Base-by-base conservation (phyloP, 805 yeast species). In the Suhomyces sp. region DNA sequence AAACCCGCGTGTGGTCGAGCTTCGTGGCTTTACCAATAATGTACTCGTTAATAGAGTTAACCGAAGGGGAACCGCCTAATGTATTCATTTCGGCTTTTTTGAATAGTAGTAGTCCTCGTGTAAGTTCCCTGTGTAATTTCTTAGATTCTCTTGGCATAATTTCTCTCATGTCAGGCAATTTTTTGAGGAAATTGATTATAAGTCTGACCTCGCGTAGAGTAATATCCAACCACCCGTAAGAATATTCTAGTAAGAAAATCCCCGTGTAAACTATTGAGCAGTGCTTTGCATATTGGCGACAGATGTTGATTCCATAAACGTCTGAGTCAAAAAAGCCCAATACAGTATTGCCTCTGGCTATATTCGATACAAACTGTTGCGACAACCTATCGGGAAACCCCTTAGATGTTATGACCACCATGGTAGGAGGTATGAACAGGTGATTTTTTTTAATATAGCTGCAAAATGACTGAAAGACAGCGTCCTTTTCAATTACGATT, bases 311-410 rank as follows among this genome's bases (percentile, higher is more conserved):
- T 0, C 91, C 91, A 61, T 82, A 82, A 2, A 86, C 79, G 57
- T 86, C 91, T 13, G 86, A 77, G 61, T 86, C 91, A 24, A 84
- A 82, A 31, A 80, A 69, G 0, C 79, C 83, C 19, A 63, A 60
- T 0, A 82, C 60, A 0, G 80, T 80, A 0, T 57, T 70, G n/a
- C 65, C 53, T 17, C 59, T 53, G 10, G 64, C 49, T 10, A 79
- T 47, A 2, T 56, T 54, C 4, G 54, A 44, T 7, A 82, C 55
- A 51, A 84, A 76, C 21, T 60, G 55, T 46, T 75, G 69, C 0
- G 89, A 84, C 5, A 78, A 64, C 10, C 71, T 59, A 61, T 86
- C 91, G 0, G 91, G 89, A 58, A 73, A 84, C 4, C 91, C 91
- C 60, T 80, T 82, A 0, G 87, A 89, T 0, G 90, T 85, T 7